Conservation (phyloP, 306 rosid species). For the Dryas drummondii region DNA sequence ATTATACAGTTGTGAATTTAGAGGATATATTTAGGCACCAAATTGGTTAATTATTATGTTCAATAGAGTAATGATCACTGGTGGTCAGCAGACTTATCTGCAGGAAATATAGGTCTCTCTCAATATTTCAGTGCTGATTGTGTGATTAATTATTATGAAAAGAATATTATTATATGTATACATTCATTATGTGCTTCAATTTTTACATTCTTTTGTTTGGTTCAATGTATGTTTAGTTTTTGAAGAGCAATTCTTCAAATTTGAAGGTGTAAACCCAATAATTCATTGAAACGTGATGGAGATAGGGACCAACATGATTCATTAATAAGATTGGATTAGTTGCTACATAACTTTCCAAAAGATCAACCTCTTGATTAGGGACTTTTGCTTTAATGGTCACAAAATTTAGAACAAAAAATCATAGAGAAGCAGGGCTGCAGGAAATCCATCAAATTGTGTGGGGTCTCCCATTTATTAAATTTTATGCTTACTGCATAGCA, state of each 20-base stretch:
- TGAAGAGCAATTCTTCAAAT: neutral
- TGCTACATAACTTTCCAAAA: conserved; percentile 7
- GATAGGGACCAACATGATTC: neutral
- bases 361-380: neutral
- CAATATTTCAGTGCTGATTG: too few species aligned
- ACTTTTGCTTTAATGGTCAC: neutral
- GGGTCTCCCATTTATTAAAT: too few species aligned
- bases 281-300: neutral
- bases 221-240: neutral
- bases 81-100: too few species aligned
- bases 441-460: too few species aligned
- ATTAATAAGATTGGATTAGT: neutral
- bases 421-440: neutral
- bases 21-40: neutral
- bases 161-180: too few species aligned
- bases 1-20: neutral
- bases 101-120: too few species aligned
- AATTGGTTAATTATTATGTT: too few species aligned
- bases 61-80: too few species aligned
- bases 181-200: too few species aligned
- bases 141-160: too few species aligned
- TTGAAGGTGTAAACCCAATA: neutral
- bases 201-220: too few species aligned
- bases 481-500: too few species aligned
- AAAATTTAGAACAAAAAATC: neutral